phyloP scores from a whole-genome alignment of 176 grass and related monocot species.

The Puccinellia tenuiflora region DNA sequence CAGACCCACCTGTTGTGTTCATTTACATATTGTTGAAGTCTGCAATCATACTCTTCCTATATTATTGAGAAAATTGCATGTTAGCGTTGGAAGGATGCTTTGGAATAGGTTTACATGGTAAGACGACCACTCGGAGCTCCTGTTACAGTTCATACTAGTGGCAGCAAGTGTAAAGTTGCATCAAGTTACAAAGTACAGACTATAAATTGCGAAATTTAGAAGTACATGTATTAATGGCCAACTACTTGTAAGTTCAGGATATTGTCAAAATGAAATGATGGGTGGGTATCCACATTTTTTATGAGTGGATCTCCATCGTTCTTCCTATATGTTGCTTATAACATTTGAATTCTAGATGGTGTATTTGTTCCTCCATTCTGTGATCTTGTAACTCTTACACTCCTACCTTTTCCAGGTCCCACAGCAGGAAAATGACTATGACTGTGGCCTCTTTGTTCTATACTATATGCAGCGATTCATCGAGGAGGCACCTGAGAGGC shows the following conservation, averaged over 20 bases:
- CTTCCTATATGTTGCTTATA: not conserved
- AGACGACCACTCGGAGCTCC: not conserved
- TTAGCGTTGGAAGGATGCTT: not conserved
- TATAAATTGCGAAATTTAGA: not conserved
- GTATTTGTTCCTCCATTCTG: not conserved
- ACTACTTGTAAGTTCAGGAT: not conserved
- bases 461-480: slow-evolving; percentile 82
- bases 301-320: not conserved
- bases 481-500: slow-evolving; percentile 72
- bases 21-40: not conserved
- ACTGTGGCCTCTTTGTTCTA: slow-evolving; percentile 93
- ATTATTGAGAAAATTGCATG: not conserved
- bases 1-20: not conserved
- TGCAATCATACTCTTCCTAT: not conserved
- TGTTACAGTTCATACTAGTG: not conserved
- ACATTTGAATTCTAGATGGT: not conserved
- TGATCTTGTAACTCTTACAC: not conserved
- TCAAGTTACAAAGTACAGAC: not conserved
- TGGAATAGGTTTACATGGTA: not conserved
- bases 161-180: not conserved
- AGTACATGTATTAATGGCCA: not conserved
- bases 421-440: slow-evolving; percentile 87
- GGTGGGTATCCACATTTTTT: not conserved
- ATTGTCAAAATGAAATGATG: not conserved
- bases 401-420: slow-evolving; percentile 59